Base-by-base conservation (phyloP, 2,329 filamentous ascomycete species). In the Mycosphaerella arachidis region DNA sequence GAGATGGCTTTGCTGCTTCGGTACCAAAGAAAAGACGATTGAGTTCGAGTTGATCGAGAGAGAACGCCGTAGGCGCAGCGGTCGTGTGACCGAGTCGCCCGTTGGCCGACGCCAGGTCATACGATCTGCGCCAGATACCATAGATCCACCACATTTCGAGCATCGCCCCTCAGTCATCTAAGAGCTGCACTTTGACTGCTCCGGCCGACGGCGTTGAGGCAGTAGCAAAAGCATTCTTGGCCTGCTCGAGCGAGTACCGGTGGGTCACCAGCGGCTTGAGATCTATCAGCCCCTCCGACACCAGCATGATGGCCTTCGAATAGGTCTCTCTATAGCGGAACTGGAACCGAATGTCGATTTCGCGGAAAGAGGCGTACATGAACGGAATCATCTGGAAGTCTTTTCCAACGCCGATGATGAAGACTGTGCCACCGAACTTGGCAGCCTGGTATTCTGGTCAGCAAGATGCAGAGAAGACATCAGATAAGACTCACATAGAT, bases 281-380 rank as follows among this genome's bases (percentile, higher is more conserved):
- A 56, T 76, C 68, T 51, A 77, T 72, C 50, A 76, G 58, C 0
- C 75, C 74, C 48, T 74, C 72, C 5, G 68, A 69, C 0, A 75
- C 71, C 48, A 80, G 67, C 57, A 72, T 71, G 61, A 80, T 73
- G 0, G 76, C 78, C 54, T 71, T 78, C 8, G 75, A 73, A 59
- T 75, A 77, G 1, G 73, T 76, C 57, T 77, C 71, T 43, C 70
- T 68, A 59, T 77, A 77, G 12, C 74, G 72, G 61, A 73, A 76
- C 58, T 76, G 74, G 58, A 77, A 76, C 3, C 70, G 67, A 31
- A 77, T 66, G 50, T 77, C 74, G 48, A 77, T 75, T 63, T 76
- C 73, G 4, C 68, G 68, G 54, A 72, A 70, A 6, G 70, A 72
- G 12, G 70, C 67, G 57, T 75, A 67, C 73, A 75, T 75, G 67